phyloP scores from a whole-genome alignment of 2,329 filamentous ascomycete species.

The Orbilia javanica region DNA sequence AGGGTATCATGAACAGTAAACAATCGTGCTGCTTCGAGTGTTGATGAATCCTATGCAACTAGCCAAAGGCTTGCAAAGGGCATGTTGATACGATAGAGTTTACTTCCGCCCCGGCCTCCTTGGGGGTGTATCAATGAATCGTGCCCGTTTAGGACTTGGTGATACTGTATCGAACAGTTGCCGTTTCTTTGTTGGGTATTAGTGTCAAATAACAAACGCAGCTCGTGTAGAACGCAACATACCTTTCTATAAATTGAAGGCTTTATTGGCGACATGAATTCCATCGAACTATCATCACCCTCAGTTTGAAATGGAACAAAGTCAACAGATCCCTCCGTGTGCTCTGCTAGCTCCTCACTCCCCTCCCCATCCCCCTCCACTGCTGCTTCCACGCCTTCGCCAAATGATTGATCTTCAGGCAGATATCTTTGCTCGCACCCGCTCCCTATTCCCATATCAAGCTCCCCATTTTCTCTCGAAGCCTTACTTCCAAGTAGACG shows the following conservation, averaged over 20 bases:
- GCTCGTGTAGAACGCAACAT: neutral
- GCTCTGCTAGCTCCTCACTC: neutral
- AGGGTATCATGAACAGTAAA: constrained; percentile 24
- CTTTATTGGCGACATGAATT: constrained; percentile 54
- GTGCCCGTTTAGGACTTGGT: constrained; percentile 42
- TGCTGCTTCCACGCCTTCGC: neutral
- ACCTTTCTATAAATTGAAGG: constrained; percentile 40
- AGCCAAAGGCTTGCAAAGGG: neutral
- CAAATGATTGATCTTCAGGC: neutral
- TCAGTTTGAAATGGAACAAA: constrained; percentile 24
- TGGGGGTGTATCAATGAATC: constrained; percentile 37
- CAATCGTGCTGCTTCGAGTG: neutral
- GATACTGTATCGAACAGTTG: constrained; percentile 23
- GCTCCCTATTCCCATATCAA: constrained; percentile 13
- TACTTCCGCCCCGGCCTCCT: constrained; percentile 23
- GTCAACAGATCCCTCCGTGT: constrained; percentile 33
- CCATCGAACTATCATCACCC: constrained; percentile 51
- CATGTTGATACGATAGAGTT: neutral
- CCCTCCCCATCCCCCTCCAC: neutral
- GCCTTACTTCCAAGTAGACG: too few relatives aligned
- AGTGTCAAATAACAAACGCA: neutral
- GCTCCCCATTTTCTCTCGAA: constrained; percentile 59
- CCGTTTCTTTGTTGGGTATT: constrained; percentile 29
- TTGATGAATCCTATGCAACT: neutral
- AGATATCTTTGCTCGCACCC: constrained; percentile 19